Evolutionary conservation across 2,329 filamentous ascomycete genomes (phyloP).

Genomic region (Nigrospora sphaerica): DNA sequence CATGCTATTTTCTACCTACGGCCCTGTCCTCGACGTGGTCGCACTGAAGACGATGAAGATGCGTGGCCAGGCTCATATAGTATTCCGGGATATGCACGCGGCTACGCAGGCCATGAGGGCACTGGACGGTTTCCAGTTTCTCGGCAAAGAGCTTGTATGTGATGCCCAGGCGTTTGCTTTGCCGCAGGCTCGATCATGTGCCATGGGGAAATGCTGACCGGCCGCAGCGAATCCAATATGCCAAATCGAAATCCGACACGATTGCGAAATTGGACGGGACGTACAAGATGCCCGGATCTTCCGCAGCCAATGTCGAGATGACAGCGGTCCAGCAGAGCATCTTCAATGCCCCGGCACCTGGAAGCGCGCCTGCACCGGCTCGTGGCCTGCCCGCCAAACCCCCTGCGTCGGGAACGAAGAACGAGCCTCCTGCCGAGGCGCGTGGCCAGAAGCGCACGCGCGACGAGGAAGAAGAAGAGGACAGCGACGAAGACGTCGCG

Average conservation of each 20-base stretch:
- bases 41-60: conserved; percentile 85
- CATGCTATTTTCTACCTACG: conserved; percentile 89
- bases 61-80: conserved; percentile 91
- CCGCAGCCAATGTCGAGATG: conserved; percentile 50
- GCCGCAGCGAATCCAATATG: conserved; percentile 78
- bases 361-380: conserved; percentile 31
- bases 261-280: conserved; percentile 89
- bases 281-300: conserved; percentile 61
- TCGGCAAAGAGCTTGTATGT: conserved; percentile 73
- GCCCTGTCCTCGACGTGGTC: conserved; percentile 85
- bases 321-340: conserved; percentile 75
- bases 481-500: conserved; percentile 52
- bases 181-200: conserved; percentile 3
- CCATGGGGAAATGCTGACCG: conserved; percentile 2
- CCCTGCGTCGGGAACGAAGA: conserved; percentile 35
- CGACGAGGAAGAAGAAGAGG: conserved; percentile 60
- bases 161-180: conserved; percentile 21
- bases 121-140: conserved; percentile 77
- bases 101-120: conserved; percentile 90
- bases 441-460: conserved; percentile 64
- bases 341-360: conserved; percentile 61
- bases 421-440: conserved; percentile 44
- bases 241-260: conserved; percentile 80
- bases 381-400: conserved; percentile 40
- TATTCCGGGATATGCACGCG: conserved; percentile 83